Evolutionary conservation across 2,329 filamentous ascomycete species (phyloP), one percentile per base, ranked within the genome.

Genomic region (Penicillium sp.): DNA sequence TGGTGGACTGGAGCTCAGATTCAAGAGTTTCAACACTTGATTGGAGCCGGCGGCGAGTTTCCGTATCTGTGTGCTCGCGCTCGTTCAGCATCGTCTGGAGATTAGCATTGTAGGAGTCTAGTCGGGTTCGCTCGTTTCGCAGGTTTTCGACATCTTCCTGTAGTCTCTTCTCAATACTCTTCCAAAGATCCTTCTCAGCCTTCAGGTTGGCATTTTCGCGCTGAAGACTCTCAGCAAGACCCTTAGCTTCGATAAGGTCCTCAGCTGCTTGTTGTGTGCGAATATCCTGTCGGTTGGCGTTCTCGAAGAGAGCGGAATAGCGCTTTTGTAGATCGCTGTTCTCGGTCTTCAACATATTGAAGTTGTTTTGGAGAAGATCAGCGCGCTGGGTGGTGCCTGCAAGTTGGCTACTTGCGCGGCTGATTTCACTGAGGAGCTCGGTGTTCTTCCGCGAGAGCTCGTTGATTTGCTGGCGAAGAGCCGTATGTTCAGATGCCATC

Each of bases 111-210:
- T 95, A 77, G 46, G 82, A 84, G 68, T 91, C 95, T 4, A 97
- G 78, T 24, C 90, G 81, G 37, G 84, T 81, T 55, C 89, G 87
- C 66, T 98, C 93, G 50, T 94, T 87, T 34, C 86, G 78, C 10
- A 97, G 74, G 16, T 74, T 81, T 62, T 95, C 89, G 54, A 93
- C 95, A 62, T 97, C 90, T 59, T 93, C 88, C 52, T 81, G 86
- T 35, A 97, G 76, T 42, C 94, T 84, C 53, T 87, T 85, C 65
- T 97, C 90, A 27, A 96, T 95, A 46, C 86, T 88, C 72, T 93
- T 95, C 86, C 87, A 95, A 8, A 98, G 77, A 29, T 89, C 86
- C 71, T 95, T 95, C 69, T 97, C 91, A 0, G 91, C 90, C 67
- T 95, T 95, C 27, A 96, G 79, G 62, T 97, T 96, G 13, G 89